Evolutionary conservation across 2,329 filamentous ascomycete genomes (phyloP).

Genomic region (Xylaria sp.): DNA sequence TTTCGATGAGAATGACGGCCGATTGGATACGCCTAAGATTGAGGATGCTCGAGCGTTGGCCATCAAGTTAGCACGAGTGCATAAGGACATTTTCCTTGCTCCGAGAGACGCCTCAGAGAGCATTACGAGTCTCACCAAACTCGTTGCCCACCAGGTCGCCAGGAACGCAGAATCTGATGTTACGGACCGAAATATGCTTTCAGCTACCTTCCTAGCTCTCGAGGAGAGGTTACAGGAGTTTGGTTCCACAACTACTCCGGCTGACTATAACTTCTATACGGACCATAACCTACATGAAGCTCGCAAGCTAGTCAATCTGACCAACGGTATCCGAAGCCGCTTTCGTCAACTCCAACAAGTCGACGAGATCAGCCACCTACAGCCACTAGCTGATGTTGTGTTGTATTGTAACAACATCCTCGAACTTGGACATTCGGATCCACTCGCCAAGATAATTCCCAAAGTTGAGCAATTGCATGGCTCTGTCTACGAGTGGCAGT

Average conservation of each 20-base stretch:
- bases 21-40: slow-evolving; percentile 38
- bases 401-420: slow-evolving; percentile 74
- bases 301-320: slow-evolving; percentile 70
- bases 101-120: slow-evolving; percentile 44
- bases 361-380: slow-evolving; percentile 72
- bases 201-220: slow-evolving; percentile 67
- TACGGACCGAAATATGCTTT: slow-evolving; percentile 60
- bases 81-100: slow-evolving; percentile 56
- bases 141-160: slow-evolving; percentile 45
- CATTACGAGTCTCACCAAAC: slow-evolving; percentile 49
- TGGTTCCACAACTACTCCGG: slow-evolving; percentile 39
- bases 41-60: slow-evolving; percentile 57
- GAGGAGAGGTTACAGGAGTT: slow-evolving; percentile 61
- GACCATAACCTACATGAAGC: slow-evolving; percentile 77
- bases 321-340: slow-evolving; percentile 68
- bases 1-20: slow-evolving; percentile 60
- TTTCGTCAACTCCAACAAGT: slow-evolving; percentile 72
- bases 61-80: slow-evolving; percentile 62
- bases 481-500: slow-evolving; percentile 91
- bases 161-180: slow-evolving; percentile 37
- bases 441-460: slow-evolving; percentile 82
- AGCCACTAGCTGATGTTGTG: slow-evolving; percentile 77
- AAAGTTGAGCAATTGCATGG: slow-evolving; percentile 86
- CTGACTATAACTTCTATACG: slow-evolving; percentile 84
- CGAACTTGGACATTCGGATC: slow-evolving; percentile 76